Conservation (phyloP, 1,284 basidiomycete genomes). For the Microbotryum scabiosae region DNA sequence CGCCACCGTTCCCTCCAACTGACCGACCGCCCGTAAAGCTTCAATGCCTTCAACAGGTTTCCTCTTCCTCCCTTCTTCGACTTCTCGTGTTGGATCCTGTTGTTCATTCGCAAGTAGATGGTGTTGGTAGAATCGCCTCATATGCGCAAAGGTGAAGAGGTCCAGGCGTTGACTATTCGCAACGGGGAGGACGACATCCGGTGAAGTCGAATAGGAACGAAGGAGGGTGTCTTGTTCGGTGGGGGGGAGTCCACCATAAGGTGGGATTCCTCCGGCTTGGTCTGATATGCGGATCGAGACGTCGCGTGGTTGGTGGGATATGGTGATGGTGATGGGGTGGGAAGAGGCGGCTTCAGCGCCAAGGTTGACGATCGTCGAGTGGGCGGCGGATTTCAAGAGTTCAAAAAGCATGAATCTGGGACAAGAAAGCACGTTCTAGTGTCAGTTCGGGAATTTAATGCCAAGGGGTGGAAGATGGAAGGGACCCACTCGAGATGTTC, state of each 20-base stretch:
- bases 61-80: not conserved
- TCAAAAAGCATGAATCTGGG: slow-evolving; percentile 77
- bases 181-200: slow-evolving; percentile 12
- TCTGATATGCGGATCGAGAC: slow-evolving; percentile 74
- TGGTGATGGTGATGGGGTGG: slow-evolving; percentile 60
- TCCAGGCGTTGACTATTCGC: slow-evolving; percentile 28
- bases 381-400: slow-evolving; percentile 62
- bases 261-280: slow-evolving; percentile 47
- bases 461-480: not conserved
- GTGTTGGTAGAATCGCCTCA: slow-evolving; percentile 28
- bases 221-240: slow-evolving; percentile 10
- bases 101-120: slow-evolving; percentile 7
- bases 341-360: slow-evolving; percentile 33
- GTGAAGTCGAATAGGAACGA: slow-evolving; percentile 7
- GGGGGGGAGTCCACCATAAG: slow-evolving; percentile 28
- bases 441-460: not conserved
- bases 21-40: slow-evolving; percentile 3
- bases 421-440: not conserved
- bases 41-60: not conserved
- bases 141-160: slow-evolving; percentile 28
- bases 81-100: not conserved
- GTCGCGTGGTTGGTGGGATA: slow-evolving; percentile 61
- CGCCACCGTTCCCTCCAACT: slow-evolving; percentile 6
- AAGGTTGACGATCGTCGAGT: slow-evolving; percentile 24
- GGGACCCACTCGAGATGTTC: slow-evolving; percentile 58